These are phyloP conservation scores for Cardamine resedifolia DNA, from an alignment of 345 rosid species.

Conservation along the genomic window DNA sequence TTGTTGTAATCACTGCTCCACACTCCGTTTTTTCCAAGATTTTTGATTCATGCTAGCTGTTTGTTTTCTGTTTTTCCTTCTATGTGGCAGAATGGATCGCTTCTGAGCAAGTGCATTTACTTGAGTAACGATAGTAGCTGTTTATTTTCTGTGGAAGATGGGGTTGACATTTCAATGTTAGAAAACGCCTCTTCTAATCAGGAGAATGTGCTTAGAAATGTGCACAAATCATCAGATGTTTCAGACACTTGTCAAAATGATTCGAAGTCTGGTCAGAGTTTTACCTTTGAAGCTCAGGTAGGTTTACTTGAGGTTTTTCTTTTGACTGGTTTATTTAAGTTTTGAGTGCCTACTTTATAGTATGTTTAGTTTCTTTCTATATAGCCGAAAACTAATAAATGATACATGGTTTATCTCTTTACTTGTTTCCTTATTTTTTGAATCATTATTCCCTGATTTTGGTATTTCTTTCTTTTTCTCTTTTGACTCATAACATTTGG, in stretches of 20 bases:
- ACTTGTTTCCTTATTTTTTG: neutral
- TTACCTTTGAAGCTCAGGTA: slow-evolving; percentile 96
- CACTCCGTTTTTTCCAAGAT: slow-evolving; percentile 14
- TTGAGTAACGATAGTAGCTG: slow-evolving; percentile 94
- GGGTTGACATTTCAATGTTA: slow-evolving; percentile 67
- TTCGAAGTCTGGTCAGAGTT: slow-evolving; percentile 51
- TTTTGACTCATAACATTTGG: slow-evolving; percentile 5
- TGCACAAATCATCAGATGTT: slow-evolving; percentile 41
- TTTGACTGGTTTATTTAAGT: neutral
- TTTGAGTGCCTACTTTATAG: neutral
- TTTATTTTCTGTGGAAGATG: slow-evolving; percentile 76
- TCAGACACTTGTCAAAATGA: slow-evolving; percentile 48
- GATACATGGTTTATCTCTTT: slow-evolving; percentile 15
- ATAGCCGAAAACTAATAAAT: neutral
- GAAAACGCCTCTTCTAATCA: slow-evolving; percentile 51
- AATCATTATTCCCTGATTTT: neutral
- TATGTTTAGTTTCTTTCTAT: neutral
- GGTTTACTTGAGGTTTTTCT: slow-evolving; percentile 8
- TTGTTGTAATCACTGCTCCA: slow-evolving; percentile 15
- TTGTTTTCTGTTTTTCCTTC: slow-evolving; percentile 22
- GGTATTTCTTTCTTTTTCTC: slow-evolving; percentile 2
- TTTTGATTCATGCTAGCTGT: slow-evolving; percentile 16
- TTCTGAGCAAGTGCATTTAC: slow-evolving; percentile 80
- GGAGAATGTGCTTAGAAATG: slow-evolving; percentile 44
- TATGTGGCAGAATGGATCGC: slow-evolving; percentile 70